These are phyloP conservation scores for Oehlia diaphana DNA, from an alignment of 192 early-diverging fungal species.

Conservation along the genomic window DNA sequence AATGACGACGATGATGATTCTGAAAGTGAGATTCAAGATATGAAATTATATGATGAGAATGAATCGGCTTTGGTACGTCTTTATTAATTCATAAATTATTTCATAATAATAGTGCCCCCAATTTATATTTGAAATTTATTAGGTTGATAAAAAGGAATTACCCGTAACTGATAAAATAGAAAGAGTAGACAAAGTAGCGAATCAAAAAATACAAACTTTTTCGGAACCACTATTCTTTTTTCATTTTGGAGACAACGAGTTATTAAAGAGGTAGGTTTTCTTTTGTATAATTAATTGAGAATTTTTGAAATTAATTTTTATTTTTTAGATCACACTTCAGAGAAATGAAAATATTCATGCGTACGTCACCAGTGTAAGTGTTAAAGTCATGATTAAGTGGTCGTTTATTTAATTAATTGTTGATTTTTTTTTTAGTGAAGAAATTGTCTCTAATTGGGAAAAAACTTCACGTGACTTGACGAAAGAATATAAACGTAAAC, in stretches of 20 bases:
- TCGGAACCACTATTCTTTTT: conserved; percentile 26
- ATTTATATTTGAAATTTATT: neutral
- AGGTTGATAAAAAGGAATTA: neutral
- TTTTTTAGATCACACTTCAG: conserved; percentile 20
- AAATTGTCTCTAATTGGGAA: conserved; percentile 58
- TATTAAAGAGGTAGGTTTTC: conserved; percentile 11
- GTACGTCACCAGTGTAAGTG: conserved; percentile 45
- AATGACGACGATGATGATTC: neutral
- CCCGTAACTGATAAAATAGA: neutral
- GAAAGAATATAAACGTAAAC: conserved; percentile 65
- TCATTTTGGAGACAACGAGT: conserved; percentile 19
- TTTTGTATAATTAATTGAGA: neutral
- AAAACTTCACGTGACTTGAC: conserved; percentile 55
- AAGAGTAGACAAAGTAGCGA: neutral
- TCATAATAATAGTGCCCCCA: no score
- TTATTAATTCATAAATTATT: neutral
- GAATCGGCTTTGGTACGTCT: neutral
- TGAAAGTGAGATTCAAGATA: neutral
- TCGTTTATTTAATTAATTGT: neutral
- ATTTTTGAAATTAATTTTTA: neutral
- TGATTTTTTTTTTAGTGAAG: conserved; percentile 43
- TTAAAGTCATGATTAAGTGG: neutral
- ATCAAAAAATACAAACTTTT: neutral
- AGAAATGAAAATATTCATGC: conserved; percentile 44
- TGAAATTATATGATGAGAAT: neutral